Evolutionary conservation across 495 filamentous ascomycete genomes (phyloP), one percentile per base, ranked within the genome.

Genomic region (Lepidopterella palustris): DNA sequence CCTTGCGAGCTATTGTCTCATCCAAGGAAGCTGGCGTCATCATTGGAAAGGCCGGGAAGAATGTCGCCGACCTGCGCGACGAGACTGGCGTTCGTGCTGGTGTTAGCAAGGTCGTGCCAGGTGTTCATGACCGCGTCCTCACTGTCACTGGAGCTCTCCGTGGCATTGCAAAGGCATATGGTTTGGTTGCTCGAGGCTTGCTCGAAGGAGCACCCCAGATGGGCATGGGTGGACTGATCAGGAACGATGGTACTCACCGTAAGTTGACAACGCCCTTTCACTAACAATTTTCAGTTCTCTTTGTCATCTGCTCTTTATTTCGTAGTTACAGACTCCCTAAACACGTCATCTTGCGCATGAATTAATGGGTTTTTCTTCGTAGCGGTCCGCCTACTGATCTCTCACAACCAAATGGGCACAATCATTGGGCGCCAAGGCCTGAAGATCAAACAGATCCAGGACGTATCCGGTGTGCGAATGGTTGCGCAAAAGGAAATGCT

Each of bases 401-500:
- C 95, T 20, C 93, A 98, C 77, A 97, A 97, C 71, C 95, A 98
- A 73, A 98, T 98, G 93, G 93, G 93, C 55, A 97, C 93, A 62
- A 96, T 98, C 74, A 98, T 98, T 66, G 93, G 93, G 62, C 87
- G 91, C 53, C 87, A 91, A 76, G 93, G 93, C 45, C 80, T 95
- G 60, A 97, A 97, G 79, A 98, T 98, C 79, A 98, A 98, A 81
- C 88, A 96, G 73, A 98, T 98, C 66, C 93, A 98, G 73, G 95
- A 98, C 75, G 85, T 86, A 10, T 97, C 95, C 2, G 90, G 92
- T 61, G 92, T 97, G 57, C 89, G 93, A 65, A 97, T 98, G 93
- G 91, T 97, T 29, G 93, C 93, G 50, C 92, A 97, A 73, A 98
- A 98, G 77, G 93, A 98, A 70, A 97, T 98, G 93, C 85, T 97